phyloP scores from a whole-genome alignment of 2,329 filamentous ascomycete genomes.

The Chrysoporthe deuterocubensis region DNA sequence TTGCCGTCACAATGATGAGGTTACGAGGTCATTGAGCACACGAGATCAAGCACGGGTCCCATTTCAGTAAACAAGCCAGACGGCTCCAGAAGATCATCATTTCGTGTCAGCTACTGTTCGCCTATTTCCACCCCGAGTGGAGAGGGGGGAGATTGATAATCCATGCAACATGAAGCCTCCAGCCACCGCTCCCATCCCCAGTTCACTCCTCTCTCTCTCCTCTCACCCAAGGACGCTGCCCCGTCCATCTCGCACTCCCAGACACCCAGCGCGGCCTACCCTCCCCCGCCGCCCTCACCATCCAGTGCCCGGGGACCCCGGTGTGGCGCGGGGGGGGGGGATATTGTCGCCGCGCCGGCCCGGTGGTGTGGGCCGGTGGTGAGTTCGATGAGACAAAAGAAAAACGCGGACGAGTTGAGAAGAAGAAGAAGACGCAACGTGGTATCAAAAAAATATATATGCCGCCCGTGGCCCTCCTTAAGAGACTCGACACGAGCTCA shows the following conservation, averaged over 20 bases:
- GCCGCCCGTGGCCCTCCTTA: conserved; percentile 12
- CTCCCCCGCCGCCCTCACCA: background rate
- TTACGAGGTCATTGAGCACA: background rate
- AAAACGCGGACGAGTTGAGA: conserved; percentile 7
- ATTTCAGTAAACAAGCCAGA: background rate
- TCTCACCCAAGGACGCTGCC: background rate
- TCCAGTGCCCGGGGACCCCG: background rate
- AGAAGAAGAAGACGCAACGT: conserved; percentile 21
- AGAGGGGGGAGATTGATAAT: background rate
- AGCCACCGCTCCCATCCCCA: background rate
- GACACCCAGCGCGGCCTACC: too few species aligned
- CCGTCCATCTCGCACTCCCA: background rate
- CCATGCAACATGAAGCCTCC: conserved; percentile 26
- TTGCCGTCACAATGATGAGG: background rate
- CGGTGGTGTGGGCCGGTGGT: conserved; percentile 14
- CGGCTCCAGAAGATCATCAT: conserved; percentile 21
- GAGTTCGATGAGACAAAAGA: conserved; percentile 17
- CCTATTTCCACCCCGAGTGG: background rate
- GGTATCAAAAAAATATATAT: conserved; percentile 27
- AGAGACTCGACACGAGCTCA: background rate
- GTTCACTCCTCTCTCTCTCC: conserved; percentile 2
- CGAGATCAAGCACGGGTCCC: background rate
- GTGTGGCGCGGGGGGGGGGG: background rate
- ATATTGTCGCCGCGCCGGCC: conserved; percentile 18
- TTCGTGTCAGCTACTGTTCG: conserved; percentile 22